Base-by-base conservation (phyloP, 345 rosid genomes). In the Geranium rotundifolium region DNA sequence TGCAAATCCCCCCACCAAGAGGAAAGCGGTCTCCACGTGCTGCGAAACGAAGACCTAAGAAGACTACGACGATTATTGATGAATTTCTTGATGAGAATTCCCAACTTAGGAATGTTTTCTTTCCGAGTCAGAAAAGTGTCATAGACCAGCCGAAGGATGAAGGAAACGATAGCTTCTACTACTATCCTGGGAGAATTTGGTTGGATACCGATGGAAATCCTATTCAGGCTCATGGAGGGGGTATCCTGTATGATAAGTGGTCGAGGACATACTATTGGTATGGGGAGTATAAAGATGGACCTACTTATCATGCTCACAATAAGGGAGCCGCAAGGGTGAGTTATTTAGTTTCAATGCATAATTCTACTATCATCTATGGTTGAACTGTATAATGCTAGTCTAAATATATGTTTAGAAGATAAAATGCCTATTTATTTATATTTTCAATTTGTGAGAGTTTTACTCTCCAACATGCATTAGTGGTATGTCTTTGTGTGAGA, bases 1-100 rank as follows among this genome's bases (percentile, higher is more conserved):
- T 89, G 60, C 87, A 76, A 68, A 76, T 92, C 59, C 96, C 96
- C 2, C 97, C 95, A 57, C 93, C 88, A 31, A 86, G 73, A 70
- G 85, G 90, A 58, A 92, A 71, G 69, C 86, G 91, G 59, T 84
- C 98, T 54, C 90, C 92, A 31, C 96, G 87, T 17, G 84, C 91
- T 61, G 82, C 81, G 29, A 92, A 89, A 71, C 82, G 96, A 67
- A 89, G 84, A 75, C 89, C 91, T 18, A 84, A 83, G 76, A 77
- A 79, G 59, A 60, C 80, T 46, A 88, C 90, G 67, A 80, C 96
- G 65, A 20, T 92, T 61, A 75, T 87, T 56, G 96, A 92, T 66
- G 98, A 92, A 79, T 92, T 87, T 81, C 95, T 92, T 65, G 95
- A 93, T n/a, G 96, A 93, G 70, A 86, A 86, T 70, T 93, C 97